Evolutionary conservation across 345 rosid species (phyloP).

Genomic region (Arabis alpina): DNA sequence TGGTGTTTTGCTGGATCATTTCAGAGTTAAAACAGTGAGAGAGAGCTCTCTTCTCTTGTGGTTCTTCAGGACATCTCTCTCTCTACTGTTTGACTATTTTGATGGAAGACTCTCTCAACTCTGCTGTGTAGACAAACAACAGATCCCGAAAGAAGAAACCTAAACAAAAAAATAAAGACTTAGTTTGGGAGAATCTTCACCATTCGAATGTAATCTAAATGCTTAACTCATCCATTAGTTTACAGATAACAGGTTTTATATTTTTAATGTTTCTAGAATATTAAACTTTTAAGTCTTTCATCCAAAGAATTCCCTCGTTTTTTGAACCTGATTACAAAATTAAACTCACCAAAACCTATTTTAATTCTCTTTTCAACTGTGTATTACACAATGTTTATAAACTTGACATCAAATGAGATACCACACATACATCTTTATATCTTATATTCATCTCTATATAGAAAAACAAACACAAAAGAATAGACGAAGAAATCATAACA

Average conservation of each 20-base stretch:
- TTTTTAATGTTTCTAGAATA: conserved; percentile 12
- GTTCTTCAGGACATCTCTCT: conserved; percentile 29
- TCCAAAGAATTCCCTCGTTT: neutral
- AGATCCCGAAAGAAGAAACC: conserved; percentile 38
- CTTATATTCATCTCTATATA: conserved; percentile 26
- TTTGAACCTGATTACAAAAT: neutral
- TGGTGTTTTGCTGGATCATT: conserved; percentile 24
- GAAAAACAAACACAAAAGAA: conserved; percentile 8
- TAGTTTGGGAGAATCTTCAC: conserved; percentile 40
- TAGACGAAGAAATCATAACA: neutral
- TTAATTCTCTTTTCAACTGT: neutral
- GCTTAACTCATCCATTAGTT: conserved; percentile 36
- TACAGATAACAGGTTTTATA: neutral
- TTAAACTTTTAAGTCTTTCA: neutral
- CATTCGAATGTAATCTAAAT: conserved; percentile 40
- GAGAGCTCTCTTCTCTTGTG: conserved; percentile 17
- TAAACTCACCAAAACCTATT: conserved; percentile 29
- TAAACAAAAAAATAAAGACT: conserved; percentile 25
- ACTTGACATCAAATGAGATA: conserved; percentile 33
- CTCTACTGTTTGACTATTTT: conserved; percentile 31
- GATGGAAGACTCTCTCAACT: conserved; percentile 40
- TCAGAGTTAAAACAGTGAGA: conserved; percentile 9
- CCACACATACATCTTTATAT: conserved; percentile 28
- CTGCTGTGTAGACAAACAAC: conserved; percentile 38
- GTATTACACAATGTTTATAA: conserved; percentile 35